Conservation (phyloP, 1,284 basidiomycete species). For the Heterobasidion occidentale region DNA sequence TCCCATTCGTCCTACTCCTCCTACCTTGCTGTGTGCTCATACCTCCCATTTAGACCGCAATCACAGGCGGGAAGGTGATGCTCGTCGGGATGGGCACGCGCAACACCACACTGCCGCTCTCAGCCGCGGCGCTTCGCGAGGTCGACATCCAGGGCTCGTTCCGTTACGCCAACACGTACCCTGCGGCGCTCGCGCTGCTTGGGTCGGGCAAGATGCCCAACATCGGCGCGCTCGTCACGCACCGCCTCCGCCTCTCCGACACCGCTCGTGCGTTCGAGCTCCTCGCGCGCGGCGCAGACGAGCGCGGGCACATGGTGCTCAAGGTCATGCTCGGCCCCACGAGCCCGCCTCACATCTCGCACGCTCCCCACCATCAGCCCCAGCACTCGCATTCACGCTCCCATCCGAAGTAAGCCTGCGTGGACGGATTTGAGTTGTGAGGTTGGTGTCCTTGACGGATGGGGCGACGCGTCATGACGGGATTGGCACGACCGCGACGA, state of each 20-base stretch:
- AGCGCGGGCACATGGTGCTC: constrained; percentile 72
- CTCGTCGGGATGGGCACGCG: constrained; percentile 94
- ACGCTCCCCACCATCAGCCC: too few relatives aligned
- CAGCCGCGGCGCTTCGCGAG: constrained; percentile 78
- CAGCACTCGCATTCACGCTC: too few relatives aligned
- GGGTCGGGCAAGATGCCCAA: constrained; percentile 55
- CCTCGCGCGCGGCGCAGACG: constrained; percentile 68
- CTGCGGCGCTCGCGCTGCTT: constrained; percentile 75
- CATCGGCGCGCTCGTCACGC: constrained; percentile 75
- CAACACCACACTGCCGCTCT: constrained; percentile 77
- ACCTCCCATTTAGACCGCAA: constrained; percentile 51
- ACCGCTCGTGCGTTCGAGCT: constrained; percentile 75
- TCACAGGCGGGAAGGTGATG: constrained; percentile 82
- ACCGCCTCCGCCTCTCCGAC: constrained; percentile 63
- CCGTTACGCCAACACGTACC: constrained; percentile 85
- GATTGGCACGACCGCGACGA: too few relatives aligned
- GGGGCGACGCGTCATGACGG: too few relatives aligned
- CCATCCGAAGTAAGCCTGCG: too few relatives aligned
- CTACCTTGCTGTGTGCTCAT: constrained; percentile 8
- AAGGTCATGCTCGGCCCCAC: constrained; percentile 68
- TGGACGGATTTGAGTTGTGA: too few relatives aligned
- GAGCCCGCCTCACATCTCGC: too few relatives aligned
- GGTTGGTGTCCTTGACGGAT: too few relatives aligned
- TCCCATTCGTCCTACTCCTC: constrained; percentile 10
- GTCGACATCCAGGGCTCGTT: constrained; percentile 93